Conservation (phyloP, 805 yeast species). For the Henningerozyma blattae region DNA sequence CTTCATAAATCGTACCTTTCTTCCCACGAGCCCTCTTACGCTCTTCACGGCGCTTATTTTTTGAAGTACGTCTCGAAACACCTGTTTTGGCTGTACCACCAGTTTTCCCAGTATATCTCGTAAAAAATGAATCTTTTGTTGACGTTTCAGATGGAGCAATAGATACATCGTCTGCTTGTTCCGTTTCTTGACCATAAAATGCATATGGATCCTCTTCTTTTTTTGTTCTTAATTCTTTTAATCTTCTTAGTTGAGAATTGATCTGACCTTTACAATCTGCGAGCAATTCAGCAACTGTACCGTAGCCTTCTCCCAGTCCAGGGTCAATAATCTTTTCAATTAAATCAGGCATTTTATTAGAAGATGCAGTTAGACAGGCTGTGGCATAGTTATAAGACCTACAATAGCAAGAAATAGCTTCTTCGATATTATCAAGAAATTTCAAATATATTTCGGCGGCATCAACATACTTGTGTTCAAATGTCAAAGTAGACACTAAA, state of each 20-base stretch:
- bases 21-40: constrained; percentile 94
- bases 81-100: constrained; percentile 95
- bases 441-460: constrained; percentile 68
- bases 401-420: constrained; percentile 58
- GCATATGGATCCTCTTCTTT: constrained; percentile 77
- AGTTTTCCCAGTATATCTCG: constrained; percentile 94
- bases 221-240: constrained; percentile 75
- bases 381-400: constrained; percentile 62
- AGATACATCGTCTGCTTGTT: constrained; percentile 86
- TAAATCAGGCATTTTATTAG: constrained; percentile 32
- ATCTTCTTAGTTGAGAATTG: constrained; percentile 67
- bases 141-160: constrained; percentile 92
- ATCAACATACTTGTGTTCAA: constrained; percentile 60
- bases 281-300: constrained; percentile 69
- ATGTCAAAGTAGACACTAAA: constrained; percentile 47
- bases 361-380: constrained; percentile 56
- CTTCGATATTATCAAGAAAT: constrained; percentile 47
- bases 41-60: constrained; percentile 89
- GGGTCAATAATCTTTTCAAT: constrained; percentile 54
- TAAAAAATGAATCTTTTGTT: constrained; percentile 83
- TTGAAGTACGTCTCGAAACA: constrained; percentile 83
- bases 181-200: constrained; percentile 64
- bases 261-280: constrained; percentile 91
- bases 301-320: constrained; percentile 78
- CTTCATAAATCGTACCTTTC: constrained; percentile 95